Conservation (phyloP, 345 rosid genomes). For the Gossypium longicalyx region DNA sequence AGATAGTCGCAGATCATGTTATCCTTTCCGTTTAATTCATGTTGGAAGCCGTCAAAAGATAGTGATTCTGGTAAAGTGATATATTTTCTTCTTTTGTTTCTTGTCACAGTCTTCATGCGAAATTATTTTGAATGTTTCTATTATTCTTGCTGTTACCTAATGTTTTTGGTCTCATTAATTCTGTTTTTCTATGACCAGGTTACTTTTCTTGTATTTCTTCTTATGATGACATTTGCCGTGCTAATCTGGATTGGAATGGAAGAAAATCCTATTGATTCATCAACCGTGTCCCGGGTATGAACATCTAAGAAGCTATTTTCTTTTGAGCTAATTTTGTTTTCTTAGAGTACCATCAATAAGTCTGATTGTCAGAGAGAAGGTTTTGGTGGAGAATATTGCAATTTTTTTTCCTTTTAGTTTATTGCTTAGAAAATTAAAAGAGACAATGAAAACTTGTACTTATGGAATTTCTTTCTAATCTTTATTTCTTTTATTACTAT, state of each 20-base stretch:
- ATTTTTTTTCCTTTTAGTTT: not conserved
- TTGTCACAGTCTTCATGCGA: not conserved
- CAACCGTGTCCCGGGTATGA: slow-evolving; percentile 48
- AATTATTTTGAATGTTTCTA: not conserved
- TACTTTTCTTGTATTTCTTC: slow-evolving; percentile 30
- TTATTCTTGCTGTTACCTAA: not conserved
- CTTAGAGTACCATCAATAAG: not conserved
- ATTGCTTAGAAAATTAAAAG: not conserved
- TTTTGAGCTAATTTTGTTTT: slow-evolving; percentile 4
- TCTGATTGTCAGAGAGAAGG: not conserved
- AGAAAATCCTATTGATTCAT: slow-evolving; percentile 35
- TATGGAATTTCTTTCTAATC: not conserved
- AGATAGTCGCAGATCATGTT: slow-evolving; percentile 39
- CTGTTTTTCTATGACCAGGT: slow-evolving; percentile 33
- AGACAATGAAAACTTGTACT: not conserved
- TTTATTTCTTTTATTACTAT: not conserved
- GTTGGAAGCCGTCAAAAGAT: slow-evolving; percentile 64
- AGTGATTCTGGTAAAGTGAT: slow-evolving; percentile 49
- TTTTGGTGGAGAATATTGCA: not conserved
- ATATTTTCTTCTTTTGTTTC: slow-evolving; percentile 1
- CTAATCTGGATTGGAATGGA: slow-evolving; percentile 56
- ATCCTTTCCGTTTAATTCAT: slow-evolving; percentile 43
- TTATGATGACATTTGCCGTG: slow-evolving; percentile 48
- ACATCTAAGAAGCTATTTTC: slow-evolving; percentile 11
- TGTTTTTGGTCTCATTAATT: slow-evolving; percentile 1